Evolutionary conservation across 2,329 filamentous ascomycete species (phyloP), one percentile per base, ranked within the genome.

Genomic region (Colletotrichum orbiculare): DNA sequence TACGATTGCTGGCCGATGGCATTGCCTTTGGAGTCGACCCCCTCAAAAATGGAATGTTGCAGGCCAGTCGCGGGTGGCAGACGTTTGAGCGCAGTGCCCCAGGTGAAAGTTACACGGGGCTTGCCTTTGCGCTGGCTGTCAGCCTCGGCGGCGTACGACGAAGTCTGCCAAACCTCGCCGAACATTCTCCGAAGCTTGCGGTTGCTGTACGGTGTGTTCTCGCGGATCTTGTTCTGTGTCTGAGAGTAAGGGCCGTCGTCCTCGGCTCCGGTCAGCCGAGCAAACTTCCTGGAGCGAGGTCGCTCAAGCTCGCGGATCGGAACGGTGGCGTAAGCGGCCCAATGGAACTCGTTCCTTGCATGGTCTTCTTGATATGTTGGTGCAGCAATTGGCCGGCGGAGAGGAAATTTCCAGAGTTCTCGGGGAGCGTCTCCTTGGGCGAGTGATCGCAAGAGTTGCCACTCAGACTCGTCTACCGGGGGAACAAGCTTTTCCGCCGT

Each of bases 381-480:
- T 2, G 8, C 17, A 1, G 75, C 78, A 11, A 78, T 69, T 0
- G 75, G 63, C 35, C 81, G 73, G 38, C 79, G 73, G 2, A 67
- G 46, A 25, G 82, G 81, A 1, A 82, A 68, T 15, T 62, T 69
- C 75, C 80, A 82, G 38, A 79, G 74, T 4, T 67, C 64, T 52
- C 71, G 70, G 2, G 71, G 72, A 9, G 79, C 79, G 34, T 75
- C 74, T 1, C 83, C 86, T 8, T 70, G 67, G 3, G 79, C 79
- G 41, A 90, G 69, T 33, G 75, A 73, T n/a, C 74, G 74, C n/a
- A 90, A 73, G 12, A 81, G 71, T 12, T 88, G 79, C 86, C 86
- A 90, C 70, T 89, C 85, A 15, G 77, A 76, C 35, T 73, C 75
- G 7, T 80, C 79, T 13, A 90, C 63, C 0, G 88, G 88, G n/a